Evolutionary conservation across 768 basidiomycete genomes (phyloP), one percentile per base, ranked within the genome.

Genomic region (Phallus indusiatus): DNA sequence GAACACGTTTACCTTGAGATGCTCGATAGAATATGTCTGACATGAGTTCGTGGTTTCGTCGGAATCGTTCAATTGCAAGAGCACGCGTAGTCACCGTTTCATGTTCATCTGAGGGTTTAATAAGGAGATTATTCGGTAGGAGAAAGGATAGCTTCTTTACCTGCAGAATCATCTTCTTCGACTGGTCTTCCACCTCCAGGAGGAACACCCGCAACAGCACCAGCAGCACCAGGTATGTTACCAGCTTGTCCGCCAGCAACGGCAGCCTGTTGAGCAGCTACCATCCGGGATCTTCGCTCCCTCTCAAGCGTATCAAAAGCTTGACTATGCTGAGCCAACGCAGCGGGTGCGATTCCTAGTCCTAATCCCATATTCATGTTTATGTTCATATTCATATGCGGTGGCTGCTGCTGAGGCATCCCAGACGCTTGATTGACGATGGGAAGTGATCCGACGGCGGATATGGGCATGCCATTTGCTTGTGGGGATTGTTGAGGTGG

Each of bases 1-100:
- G n/a, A n/a, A n/a, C n/a, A n/a, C n/a, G n/a, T n/a, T n/a, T n/a
- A 71, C 88, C 81, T 64, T 82, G 86, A 0, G 85, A 86, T 21
- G 89, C 88, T 63, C 81, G 78, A 63, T 76, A 77, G 69, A 92
- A 90, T 1, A 92, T 85, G 47, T 86, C 86, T 66, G 85, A 85
- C 88, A 92, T 92, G 61, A 86, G 74, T 48, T 90, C 89, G 65
- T 91, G 88, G 65, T 92, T 92, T 6, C 88, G 82, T 63, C 78
- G 80, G 66, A 90, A 92, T 36, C 89, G 77, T 17, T 82, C 79
- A 36, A 86, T 65, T 7, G 90, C 86, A 16, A 90, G 75, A 1
- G 86, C 81, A 47, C 86, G 79, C 1, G 86, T 82, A 0, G 89
- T 86, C 60, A 90, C 85, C 60, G 78, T 74, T 60, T 90, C 88